Evolutionary conservation across 257 asterid species (phyloP).

Genomic region (Jacaranda mimosifolia): DNA sequence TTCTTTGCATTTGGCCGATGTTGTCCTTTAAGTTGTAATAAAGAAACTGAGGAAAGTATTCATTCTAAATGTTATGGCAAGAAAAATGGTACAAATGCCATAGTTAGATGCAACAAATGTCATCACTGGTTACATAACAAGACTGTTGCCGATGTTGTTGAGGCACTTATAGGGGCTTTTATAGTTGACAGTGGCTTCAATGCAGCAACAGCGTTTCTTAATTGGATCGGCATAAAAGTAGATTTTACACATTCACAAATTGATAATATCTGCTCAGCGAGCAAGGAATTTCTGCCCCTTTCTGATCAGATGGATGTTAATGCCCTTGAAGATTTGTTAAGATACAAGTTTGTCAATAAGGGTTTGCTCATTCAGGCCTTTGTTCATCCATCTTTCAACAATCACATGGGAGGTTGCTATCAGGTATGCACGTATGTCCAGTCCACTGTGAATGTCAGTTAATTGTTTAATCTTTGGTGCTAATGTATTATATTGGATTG

Average conservation of each 20-base stretch:
- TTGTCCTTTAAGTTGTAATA: slow-evolving; percentile 69
- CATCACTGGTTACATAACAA: slow-evolving; percentile 92
- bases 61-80: slow-evolving; percentile 54
- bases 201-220: slow-evolving; percentile 88
- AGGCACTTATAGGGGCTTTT: slow-evolving; percentile 95
- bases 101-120: slow-evolving; percentile 78
- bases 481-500: slow-evolving; percentile 35
- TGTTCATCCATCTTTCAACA: slow-evolving; percentile 89
- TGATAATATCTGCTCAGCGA: slow-evolving; percentile 59
- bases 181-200: slow-evolving; percentile 88
- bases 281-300: slow-evolving; percentile 68
- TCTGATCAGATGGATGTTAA: slow-evolving; percentile 60
- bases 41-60: slow-evolving; percentile 61
- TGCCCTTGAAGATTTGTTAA: slow-evolving; percentile 64
- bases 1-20: slow-evolving; percentile 82
- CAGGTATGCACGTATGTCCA: slow-evolving; percentile 60
- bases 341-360: slow-evolving; percentile 67
- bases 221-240: slow-evolving; percentile 83
- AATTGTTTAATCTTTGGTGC: slow-evolving; percentile 23
- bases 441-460: slow-evolving; percentile 16
- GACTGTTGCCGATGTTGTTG: slow-evolving; percentile 91
- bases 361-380: slow-evolving; percentile 97
- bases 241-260: slow-evolving; percentile 60
- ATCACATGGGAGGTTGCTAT: slow-evolving; percentile 87
- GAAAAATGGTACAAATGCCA: slow-evolving; percentile 45